Evolutionary conservation across 345 rosid genomes (phyloP), one percentile per base, ranked within the genome.

Genomic region (Angophora floribunda): DNA sequence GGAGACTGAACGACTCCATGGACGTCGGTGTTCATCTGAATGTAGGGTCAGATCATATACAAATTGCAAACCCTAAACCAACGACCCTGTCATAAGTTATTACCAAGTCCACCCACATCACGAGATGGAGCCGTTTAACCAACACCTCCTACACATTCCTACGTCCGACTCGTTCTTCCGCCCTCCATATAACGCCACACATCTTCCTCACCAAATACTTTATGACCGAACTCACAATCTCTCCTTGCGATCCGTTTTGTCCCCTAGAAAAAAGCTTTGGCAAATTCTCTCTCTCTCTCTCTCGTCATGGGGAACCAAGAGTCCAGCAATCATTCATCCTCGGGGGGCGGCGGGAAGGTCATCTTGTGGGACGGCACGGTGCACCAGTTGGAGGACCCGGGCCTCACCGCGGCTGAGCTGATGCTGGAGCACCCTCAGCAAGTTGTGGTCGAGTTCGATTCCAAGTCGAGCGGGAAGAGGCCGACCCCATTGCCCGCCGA

Each of bases 341-440:
- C 78, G 2, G 87, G 87, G 13, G 36, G 90, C 87, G 36, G 90
- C 87, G 94, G 94, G 49, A 95, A 92, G 91, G 96, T 96, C 61
- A 91, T 96, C 30, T 90, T 96, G 53, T 90, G 92, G 14, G 95
- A 95, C 61, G 99, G 99, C 88, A 88, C 91, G 8, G 94, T 96
- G 45, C 92, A 89, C 26, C 94, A 88, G 86, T 90, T 94, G n/a
- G 93, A 90, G 80, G 90, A 89, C 36, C 90, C 94, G 2, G 70
- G 84, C 84, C 49, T 93, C 10, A 95, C 98, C 1, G 98, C 87
- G n/a, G 98, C 98, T 3, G 99, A 96, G 94, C 93, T 96, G 6
- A 96, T 96, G 98, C 86, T 96, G 13, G 99, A 95, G 16, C 90
- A 95, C 88, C 99, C 98, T 1, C 93, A 92, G 52, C 95, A 96